A percentile compares a stretch with the other conserved stretches of the same genome.
Conservation (phyloP, 257 asterid genomes). For the Solanum virginianum region DNA sequence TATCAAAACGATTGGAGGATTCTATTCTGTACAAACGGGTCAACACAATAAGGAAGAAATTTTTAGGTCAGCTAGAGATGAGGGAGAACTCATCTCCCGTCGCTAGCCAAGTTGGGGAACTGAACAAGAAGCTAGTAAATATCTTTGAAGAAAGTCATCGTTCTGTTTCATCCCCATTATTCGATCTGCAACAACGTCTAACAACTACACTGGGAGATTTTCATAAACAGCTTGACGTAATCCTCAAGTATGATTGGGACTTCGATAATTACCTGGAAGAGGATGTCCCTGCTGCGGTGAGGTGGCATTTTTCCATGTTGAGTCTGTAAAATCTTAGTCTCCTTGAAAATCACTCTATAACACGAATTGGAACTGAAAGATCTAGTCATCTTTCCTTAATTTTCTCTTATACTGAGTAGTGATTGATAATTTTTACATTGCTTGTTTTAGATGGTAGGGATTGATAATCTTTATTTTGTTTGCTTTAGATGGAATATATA, state of each 20-base stretch:
- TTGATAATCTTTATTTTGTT: not conserved
- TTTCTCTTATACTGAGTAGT: not conserved
- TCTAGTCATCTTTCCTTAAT: not conserved
- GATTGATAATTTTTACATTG: not conserved
- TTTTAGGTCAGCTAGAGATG: conserved; percentile 43
- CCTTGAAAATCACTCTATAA: not conserved
- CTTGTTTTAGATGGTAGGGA: conserved; percentile 30
- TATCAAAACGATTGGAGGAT: conserved; percentile 63
- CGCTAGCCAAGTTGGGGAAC: conserved; percentile 51
- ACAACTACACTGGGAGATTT: conserved; percentile 56
- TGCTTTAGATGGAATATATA: conserved; percentile 67
- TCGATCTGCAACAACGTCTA: conserved; percentile 69
- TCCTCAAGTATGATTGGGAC: conserved; percentile 92
- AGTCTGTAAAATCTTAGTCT: not conserved
- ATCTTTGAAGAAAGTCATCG: conserved; percentile 82
- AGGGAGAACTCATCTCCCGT: conserved; percentile 51
- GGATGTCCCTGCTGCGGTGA: conserved; percentile 98
- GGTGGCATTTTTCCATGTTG: conserved; percentile 57
- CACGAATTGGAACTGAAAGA: not conserved
- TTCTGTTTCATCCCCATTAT: conserved; percentile 67
- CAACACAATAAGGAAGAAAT: conserved; percentile 37
- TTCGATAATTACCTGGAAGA: conserved; percentile 94
- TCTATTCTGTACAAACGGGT: conserved; percentile 52
- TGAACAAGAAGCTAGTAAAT: conserved; percentile 65
- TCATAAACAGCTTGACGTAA: conserved; percentile 85